Percentiles rank a stretch among this genome's conserved stretches.
These are phyloP conservation scores for Tritrichomonas musculus DNA, from an alignment of 208 protist genomes.

Conservation along the genomic window DNA sequence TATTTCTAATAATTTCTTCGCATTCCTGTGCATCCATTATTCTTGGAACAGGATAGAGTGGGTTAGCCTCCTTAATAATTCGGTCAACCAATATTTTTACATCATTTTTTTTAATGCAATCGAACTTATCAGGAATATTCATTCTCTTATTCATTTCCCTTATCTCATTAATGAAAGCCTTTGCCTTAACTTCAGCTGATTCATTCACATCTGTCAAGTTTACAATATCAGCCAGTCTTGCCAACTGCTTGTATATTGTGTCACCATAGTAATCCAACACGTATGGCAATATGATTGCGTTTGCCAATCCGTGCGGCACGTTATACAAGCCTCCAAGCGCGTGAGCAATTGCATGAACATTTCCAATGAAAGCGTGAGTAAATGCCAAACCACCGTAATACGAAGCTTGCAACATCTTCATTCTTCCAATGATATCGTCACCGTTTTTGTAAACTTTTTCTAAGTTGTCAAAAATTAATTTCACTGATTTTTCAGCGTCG, in stretches of 20 bases:
- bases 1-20: too few species aligned
- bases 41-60: not conserved
- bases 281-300: constrained; percentile 42
- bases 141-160: not conserved
- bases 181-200: not conserved
- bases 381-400: constrained; percentile 49
- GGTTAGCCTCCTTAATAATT: not conserved
- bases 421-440: not conserved
- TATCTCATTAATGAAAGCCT: not conserved
- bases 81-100: not conserved
- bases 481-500: constrained; percentile 35
- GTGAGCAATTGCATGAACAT: constrained; percentile 47
- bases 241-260: not conserved
- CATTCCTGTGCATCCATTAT: not conserved
- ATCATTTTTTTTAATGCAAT: constrained; percentile 1
- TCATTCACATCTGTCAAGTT: not conserved
- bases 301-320: constrained; percentile 47
- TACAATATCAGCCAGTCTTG: not conserved
- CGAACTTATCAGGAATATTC: not conserved
- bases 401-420: constrained; percentile 37
- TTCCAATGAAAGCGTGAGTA: constrained; percentile 48
- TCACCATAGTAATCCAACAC: not conserved
- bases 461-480: constrained; percentile 41
- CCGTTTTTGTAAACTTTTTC: constrained; percentile 27
- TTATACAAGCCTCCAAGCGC: not conserved